phyloP scores from a whole-genome alignment of 176 grass and related monocot species.

The Paspalum notatum region DNA sequence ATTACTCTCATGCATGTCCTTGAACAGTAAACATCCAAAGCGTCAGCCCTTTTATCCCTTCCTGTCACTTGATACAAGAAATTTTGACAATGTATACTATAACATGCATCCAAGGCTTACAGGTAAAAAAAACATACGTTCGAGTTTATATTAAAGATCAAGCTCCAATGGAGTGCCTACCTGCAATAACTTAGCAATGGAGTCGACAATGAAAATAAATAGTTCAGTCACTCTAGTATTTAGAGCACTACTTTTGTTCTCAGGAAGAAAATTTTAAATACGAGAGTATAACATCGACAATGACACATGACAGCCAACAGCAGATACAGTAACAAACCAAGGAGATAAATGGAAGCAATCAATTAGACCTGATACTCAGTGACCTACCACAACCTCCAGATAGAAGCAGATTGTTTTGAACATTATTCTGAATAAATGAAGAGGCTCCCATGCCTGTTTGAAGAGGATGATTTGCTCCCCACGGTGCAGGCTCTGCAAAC shows the following conservation, averaged over 20 bases:
- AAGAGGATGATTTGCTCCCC: slow-evolving; percentile 59
- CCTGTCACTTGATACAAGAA: slow-evolving; percentile 7
- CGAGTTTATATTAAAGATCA: slow-evolving; percentile 21
- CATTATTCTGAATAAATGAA: slow-evolving; percentile 57
- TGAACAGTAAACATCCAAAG: slow-evolving; percentile 14
- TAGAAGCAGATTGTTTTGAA: slow-evolving; percentile 59
- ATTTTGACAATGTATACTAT: not conserved
- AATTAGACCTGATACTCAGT: slow-evolving; percentile 40
- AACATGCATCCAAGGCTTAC: slow-evolving; percentile 6
- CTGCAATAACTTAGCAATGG: slow-evolving; percentile 13
- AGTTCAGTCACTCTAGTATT: slow-evolving; percentile 6
- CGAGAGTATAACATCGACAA: not conserved
- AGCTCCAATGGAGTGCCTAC: slow-evolving; percentile 14
- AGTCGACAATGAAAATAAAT: slow-evolving; percentile 5
- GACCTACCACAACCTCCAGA: slow-evolving; percentile 70
- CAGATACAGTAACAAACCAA: slow-evolving; percentile 23
- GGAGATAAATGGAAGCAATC: slow-evolving; percentile 20
- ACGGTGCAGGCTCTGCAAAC: slow-evolving; percentile 47
- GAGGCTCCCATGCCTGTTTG: slow-evolving; percentile 42
- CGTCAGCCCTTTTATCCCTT: not conserved
- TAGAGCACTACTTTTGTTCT: not conserved
- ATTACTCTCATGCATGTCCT: not conserved
- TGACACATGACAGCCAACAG: not conserved
- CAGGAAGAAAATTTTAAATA: not conserved
- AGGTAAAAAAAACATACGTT: slow-evolving; percentile 6